These are phyloP conservation scores for Neurospora terricola DNA, from an alignment of 495 filamentous ascomycete species.

Conservation along the genomic window DNA sequence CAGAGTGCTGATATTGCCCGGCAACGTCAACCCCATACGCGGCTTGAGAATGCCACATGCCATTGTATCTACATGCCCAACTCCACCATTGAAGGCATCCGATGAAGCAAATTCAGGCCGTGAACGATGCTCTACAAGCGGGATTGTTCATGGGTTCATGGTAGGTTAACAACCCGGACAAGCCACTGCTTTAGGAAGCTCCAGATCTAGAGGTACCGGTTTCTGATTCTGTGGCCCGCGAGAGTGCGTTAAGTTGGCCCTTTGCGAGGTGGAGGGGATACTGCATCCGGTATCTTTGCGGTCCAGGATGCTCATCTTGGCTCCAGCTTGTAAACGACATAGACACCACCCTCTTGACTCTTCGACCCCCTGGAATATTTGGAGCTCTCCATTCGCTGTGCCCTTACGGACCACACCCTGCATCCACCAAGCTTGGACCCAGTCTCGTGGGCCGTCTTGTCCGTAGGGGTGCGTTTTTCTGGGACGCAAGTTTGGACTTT, in stretches of 20 bases:
- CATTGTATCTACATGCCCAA: neutral
- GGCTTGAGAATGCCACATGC: neutral
- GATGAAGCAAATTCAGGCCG: neutral
- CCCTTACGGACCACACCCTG: neutral
- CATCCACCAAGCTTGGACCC: neutral
- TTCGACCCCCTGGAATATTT: neutral
- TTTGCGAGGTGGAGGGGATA: constrained; percentile 2
- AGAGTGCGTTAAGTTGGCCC: constrained; percentile 4
- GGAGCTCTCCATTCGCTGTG: neutral
- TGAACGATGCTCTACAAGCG: neutral
- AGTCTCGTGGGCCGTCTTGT: neutral
- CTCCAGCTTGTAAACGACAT: constrained; percentile 3
- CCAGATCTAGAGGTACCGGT: neutral
- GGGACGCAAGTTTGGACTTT: neutral
- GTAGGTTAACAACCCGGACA: neutral
- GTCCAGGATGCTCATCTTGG: constrained; percentile 17
- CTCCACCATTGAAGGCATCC: neutral
- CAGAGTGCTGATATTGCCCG: neutral
- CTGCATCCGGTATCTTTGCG: constrained; percentile 10
- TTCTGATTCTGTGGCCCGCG: neutral
- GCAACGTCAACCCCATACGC: neutral
- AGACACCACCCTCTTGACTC: neutral
- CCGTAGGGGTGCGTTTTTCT: neutral
- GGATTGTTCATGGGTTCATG: neutral
- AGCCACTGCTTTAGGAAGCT: constrained; percentile 8